Percentiles rank a stretch among this genome's conserved stretches.
Conservation (phyloP, 805 yeast species). For the Soucietia sequanensis region DNA sequence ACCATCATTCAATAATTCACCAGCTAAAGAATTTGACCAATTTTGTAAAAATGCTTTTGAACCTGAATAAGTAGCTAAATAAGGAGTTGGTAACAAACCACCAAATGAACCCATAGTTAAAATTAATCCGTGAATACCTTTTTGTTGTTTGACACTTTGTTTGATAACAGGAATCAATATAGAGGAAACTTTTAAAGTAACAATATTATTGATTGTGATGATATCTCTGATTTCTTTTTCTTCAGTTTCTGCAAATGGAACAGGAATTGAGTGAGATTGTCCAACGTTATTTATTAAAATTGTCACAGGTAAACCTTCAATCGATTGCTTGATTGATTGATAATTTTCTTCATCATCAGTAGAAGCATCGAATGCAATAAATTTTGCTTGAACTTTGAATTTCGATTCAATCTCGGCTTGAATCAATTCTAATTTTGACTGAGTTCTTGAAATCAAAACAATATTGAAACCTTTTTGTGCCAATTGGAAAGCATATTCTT, state of each 20-base stretch:
- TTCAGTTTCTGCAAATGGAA: slow-evolving; percentile 81
- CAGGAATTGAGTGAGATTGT: slow-evolving; percentile 91
- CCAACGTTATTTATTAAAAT: slow-evolving; percentile 92
- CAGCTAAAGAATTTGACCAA: slow-evolving; percentile 88
- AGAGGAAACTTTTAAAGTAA: slow-evolving; percentile 82
- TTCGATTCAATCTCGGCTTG: slow-evolving; percentile 61
- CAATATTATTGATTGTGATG: slow-evolving; percentile 79
- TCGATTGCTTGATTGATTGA: slow-evolving; percentile 44
- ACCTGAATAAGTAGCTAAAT: slow-evolving; percentile 91
- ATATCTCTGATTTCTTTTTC: slow-evolving; percentile 74
- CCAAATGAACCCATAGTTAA: slow-evolving; percentile 97
- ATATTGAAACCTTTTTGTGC: slow-evolving; percentile 84
- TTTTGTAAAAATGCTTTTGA: slow-evolving; percentile 92
- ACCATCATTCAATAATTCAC: slow-evolving; percentile 66
- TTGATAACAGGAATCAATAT: slow-evolving; percentile 70
- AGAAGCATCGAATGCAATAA: slow-evolving; percentile 78
- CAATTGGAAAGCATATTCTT: slow-evolving; percentile 83
- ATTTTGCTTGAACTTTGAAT: slow-evolving; percentile 59
- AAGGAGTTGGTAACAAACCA: slow-evolving; percentile 90
- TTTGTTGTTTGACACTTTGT: slow-evolving; percentile 45
- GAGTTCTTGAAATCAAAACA: slow-evolving; percentile 81
- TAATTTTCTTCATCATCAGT: slow-evolving; percentile 60
- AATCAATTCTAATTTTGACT: slow-evolving; percentile 65
- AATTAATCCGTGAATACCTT: slow-evolving; percentile 64
- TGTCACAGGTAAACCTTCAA: slow-evolving; percentile 58